These are phyloP conservation scores for Stachybotrys elegans DNA, from an alignment of 2,329 filamentous ascomycete genomes.

Conservation along the genomic window DNA sequence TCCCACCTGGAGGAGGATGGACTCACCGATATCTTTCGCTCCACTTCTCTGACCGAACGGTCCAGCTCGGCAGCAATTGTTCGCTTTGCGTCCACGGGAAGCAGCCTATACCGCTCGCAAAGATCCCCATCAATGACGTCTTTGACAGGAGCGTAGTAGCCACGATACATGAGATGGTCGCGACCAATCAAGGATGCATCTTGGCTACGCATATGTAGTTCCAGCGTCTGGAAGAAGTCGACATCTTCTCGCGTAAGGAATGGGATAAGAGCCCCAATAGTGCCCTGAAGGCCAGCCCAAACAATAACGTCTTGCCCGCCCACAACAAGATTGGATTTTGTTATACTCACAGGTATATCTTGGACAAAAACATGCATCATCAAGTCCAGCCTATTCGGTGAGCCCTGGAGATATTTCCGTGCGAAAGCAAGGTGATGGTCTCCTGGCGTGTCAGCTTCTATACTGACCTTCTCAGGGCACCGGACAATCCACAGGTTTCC, in stretches of 20 bases:
- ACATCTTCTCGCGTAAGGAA: conserved; percentile 86
- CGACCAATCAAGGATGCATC: conserved; percentile 84
- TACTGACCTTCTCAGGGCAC: conserved; percentile 75
- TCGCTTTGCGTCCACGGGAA: conserved; percentile 81
- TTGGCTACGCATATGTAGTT: conserved; percentile 77
- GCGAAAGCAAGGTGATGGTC: conserved; percentile 84
- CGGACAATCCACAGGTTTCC: conserved; percentile 90
- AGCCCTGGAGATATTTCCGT: conserved; percentile 78
- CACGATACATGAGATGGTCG: conserved; percentile 87
- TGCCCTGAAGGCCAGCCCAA: conserved; percentile 89
- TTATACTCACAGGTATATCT: conserved; percentile 82
- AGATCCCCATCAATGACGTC: conserved; percentile 92
- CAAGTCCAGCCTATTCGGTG: conserved; percentile 73
- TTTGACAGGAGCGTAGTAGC: conserved; percentile 93
- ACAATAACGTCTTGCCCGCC: conserved; percentile 85
- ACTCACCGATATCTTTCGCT: conserved; percentile 77
- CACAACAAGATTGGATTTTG: conserved; percentile 83
- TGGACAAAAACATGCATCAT: conserved; percentile 86
- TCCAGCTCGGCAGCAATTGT: conserved; percentile 90
- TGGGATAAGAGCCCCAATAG: conserved; percentile 82
- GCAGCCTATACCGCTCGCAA: conserved; percentile 78
- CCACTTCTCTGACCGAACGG: conserved; percentile 80
- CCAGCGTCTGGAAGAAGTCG: conserved; percentile 91
- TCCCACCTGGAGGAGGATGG: no score
- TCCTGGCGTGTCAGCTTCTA: conserved; percentile 86